Percentiles rank a stretch among this genome's conserved stretches.
Evolutionary conservation across 1,139 yeast species (phyloP).

Genomic region (Lodderomyces margitis): DNA sequence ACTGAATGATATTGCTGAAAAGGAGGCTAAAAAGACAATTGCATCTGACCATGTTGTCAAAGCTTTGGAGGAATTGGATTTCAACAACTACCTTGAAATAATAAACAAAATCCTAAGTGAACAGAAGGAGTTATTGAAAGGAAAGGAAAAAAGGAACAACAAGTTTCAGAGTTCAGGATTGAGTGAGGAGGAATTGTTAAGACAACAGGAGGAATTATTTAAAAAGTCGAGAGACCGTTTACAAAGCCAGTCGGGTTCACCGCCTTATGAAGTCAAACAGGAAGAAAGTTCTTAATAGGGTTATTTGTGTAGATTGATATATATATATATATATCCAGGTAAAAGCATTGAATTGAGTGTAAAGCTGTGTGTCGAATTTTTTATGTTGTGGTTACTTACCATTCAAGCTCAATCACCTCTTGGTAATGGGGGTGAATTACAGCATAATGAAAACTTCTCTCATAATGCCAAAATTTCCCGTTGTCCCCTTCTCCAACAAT

Average conservation of each 20-base stretch:
- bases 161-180: constrained; percentile 92
- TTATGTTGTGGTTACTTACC: no score
- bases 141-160: constrained; percentile 89
- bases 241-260: constrained; percentile 32
- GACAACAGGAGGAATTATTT: constrained; percentile 90
- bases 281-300: constrained; percentile 4
- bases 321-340: no score
- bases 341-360: no score
- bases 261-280: constrained; percentile 11
- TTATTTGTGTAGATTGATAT: not conserved
- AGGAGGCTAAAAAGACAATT: constrained; percentile 92
- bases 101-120: constrained; percentile 79
- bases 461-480: no score
- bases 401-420: no score
- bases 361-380: no score
- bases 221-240: constrained; percentile 81
- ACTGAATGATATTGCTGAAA: constrained; percentile 94
- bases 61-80: constrained; percentile 87
- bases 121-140: constrained; percentile 82
- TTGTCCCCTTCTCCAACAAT: not conserved
- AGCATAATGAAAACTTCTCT: no score
- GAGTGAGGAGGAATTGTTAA: constrained; percentile 85
- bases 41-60: constrained; percentile 95
- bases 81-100: constrained; percentile 78
- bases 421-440: no score